Evolutionary conservation across 2,329 filamentous ascomycete genomes (phyloP), one percentile per base, ranked within the genome.

Genomic region (Cryphonectria naterciae): DNA sequence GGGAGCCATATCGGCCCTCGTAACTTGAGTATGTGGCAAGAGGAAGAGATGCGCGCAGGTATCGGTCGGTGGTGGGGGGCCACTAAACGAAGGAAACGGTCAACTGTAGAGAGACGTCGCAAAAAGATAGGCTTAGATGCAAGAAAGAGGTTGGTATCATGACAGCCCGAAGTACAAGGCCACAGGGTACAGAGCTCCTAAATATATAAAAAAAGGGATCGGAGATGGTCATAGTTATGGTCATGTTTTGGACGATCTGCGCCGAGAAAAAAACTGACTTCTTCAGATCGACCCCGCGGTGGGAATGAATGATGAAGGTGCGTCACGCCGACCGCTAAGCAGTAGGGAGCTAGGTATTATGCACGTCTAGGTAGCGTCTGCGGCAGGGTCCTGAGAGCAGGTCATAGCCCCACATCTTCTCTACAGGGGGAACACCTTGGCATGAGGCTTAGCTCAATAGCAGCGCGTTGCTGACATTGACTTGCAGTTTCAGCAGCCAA

Each of bases 1-100:
- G 10, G 41, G 52, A 37, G 63, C 67, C 71, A 73, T 73, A 25
- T 10, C 35, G 22, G 61, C 13, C 15, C 17, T 13, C 37, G 37
- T 19, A 10, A n/a, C n/a, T 32, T 19, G 13, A 61, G 37, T 43
- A 22, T 43, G 39, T 19, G 25, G 61, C n/a, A 8, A 28, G 35
- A 19, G 15, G 22, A 17, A 13, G 61, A 43, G n/a, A 46, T 28
- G 11, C 39, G n/a, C n/a, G n/a, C 13, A 22, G 41, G 37, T 15
- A n/a, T 64, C 17, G 15, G n/a, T 49, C 46, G 46, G 46, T n/a
- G 6, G 19, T 49, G 46, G 28, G 41, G n/a, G 17, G 11, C 25
- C 32, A 32, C 32, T 1, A 7, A 35, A 35, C 6, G 28, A 19
- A 17, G 13, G 28, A 2, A 15, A 58, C 1, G 2, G 54, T 58